Base-by-base conservation (phyloP, 1,284 basidiomycete species). In the Ceratobasidium sp. region DNA sequence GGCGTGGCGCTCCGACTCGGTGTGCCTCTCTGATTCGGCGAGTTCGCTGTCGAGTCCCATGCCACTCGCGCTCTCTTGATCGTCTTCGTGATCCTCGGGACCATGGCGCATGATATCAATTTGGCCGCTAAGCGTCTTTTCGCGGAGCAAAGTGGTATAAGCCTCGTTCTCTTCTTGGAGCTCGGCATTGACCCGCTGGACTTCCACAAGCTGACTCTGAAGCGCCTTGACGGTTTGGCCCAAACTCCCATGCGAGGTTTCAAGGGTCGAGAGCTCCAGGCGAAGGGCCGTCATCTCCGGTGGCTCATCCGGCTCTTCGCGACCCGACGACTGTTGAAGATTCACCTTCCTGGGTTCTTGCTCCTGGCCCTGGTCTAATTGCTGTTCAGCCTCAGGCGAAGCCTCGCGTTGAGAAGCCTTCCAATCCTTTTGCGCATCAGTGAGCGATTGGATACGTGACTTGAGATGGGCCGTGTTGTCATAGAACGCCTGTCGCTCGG, bases 81-180 rank as follows among this genome's bases (percentile, higher is more conserved):
- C 82, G 30, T 83, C 82, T 23, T 82, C 82, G 36, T 85, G 84
- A n/a, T 87, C 86, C 43, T 85, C 72, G 61, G 73, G 73, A 46
- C 55, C 60, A 36, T 65, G 52, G 26, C 88, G 86, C 76, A 89
- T 83, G 71, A 92, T 83, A 77, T 93, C 89, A 77, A 94, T 92
- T 76, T 93, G 89, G 1, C 95, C 95, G 75, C 85, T 94, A 48
- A 98, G 82, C 0, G 96, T 97, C 81, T 87, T 89, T 82, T 97
- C 94, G 73, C 93, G 85, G 32, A 97, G 82, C 53, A 98, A 85
- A 74, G 95, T 93, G 85, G 96, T 94, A 83, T 94, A 98, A 59
- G 92, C 92, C 81, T 97, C 94, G 80, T 97, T 97, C 78, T 97
- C 95, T 79, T 97, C 95, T 79, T 79, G 76, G 48, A 93, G 78